Evolutionary conservation across 768 basidiomycete species (phyloP).

Genomic region (Vararia minispora): DNA sequence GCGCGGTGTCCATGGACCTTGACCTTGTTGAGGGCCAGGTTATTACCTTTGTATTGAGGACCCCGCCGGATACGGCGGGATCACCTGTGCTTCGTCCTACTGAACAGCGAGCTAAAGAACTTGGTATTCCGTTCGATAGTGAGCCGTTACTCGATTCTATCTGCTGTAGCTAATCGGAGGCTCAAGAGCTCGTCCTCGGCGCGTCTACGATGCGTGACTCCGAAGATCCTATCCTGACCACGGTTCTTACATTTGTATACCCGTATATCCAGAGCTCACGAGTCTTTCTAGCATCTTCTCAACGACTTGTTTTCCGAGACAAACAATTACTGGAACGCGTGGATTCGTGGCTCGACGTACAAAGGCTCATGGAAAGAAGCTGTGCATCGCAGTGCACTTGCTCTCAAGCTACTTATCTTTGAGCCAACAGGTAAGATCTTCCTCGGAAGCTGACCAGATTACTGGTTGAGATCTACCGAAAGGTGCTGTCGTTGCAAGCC

Average conservation of each 20-base stretch:
- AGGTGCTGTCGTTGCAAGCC: conserved; percentile 90
- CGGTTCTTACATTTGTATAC: conserved; percentile 20
- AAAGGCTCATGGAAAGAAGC: conserved; percentile 93
- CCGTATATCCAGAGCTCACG: neutral
- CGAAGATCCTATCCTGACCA: conserved; percentile 67
- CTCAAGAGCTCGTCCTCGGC: conserved; percentile 30
- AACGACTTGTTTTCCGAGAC: conserved; percentile 55
- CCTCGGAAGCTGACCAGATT: no score
- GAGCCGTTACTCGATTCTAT: conserved; percentile 14
- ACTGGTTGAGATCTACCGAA: no score
- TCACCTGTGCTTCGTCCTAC: conserved; percentile 24
- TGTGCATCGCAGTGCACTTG: conserved; percentile 86
- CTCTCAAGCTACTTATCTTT: conserved; percentile 85
- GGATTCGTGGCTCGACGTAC: conserved; percentile 87
- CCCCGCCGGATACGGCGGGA: conserved; percentile 35
- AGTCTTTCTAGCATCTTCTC: conserved; percentile 36
- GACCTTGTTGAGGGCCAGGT: conserved; percentile 73
- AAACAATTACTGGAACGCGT: conserved; percentile 74
- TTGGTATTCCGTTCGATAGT: conserved; percentile 38
- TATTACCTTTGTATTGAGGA: conserved; percentile 81
- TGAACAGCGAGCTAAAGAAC: conserved; percentile 26
- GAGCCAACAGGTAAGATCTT: conserved; percentile 65
- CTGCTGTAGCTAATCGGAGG: no score
- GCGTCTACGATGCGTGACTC: conserved; percentile 34
- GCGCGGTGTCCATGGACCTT: conserved; percentile 46